A percentile compares a stretch with the other conserved stretches of the same genome.
Evolutionary conservation across 768 basidiomycete genomes (phyloP).

Genomic region (Lactifluus pinguis): DNA sequence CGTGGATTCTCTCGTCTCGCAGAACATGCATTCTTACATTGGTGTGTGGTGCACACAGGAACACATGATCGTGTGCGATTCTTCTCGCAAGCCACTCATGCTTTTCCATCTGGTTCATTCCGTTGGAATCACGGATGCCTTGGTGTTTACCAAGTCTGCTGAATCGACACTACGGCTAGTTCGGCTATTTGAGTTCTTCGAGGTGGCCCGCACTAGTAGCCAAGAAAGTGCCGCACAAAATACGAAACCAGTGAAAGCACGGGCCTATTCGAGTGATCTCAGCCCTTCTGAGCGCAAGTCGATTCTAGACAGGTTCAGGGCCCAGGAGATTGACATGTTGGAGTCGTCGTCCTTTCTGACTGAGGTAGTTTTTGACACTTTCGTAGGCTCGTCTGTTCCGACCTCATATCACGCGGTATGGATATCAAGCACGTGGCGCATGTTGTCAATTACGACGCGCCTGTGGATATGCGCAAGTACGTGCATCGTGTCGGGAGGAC

Average conservation of each 20-base stretch:
- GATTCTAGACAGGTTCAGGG: slow-evolving; percentile 74
- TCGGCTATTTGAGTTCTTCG: slow-evolving; percentile 72
- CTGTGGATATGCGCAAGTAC: slow-evolving; percentile 97
- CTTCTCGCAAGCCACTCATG: slow-evolving; percentile 78
- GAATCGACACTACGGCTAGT: slow-evolving; percentile 83
- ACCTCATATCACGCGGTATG: slow-evolving; percentile 91
- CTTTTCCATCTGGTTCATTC: slow-evolving; percentile 79
- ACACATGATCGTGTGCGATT: slow-evolving; percentile 72
- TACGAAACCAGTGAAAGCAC: slow-evolving; percentile 34
- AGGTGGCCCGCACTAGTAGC: slow-evolving; percentile 34
- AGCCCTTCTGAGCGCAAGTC: slow-evolving; percentile 58
- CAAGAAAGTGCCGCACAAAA: slow-evolving; percentile 17
- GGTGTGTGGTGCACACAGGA: slow-evolving; percentile 41
- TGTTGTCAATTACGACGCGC: slow-evolving; percentile 92
- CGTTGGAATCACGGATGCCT: slow-evolving; percentile 51
- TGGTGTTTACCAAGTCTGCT: slow-evolving; percentile 96
- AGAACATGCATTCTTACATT: background rate
- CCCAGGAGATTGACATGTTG: slow-evolving; percentile 76
- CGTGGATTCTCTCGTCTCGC: slow-evolving; percentile 20
- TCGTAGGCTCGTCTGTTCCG: slow-evolving; percentile 85
- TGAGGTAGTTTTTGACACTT: background rate
- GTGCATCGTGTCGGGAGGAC: slow-evolving; percentile 96
- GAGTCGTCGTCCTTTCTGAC: slow-evolving; percentile 23
- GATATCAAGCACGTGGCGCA: slow-evolving; percentile 89
- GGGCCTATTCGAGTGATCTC: slow-evolving; percentile 85